These are phyloP conservation scores for Microdochium paspali DNA, from an alignment of 2,329 filamentous ascomycete genomes.

Conservation along the genomic window DNA sequence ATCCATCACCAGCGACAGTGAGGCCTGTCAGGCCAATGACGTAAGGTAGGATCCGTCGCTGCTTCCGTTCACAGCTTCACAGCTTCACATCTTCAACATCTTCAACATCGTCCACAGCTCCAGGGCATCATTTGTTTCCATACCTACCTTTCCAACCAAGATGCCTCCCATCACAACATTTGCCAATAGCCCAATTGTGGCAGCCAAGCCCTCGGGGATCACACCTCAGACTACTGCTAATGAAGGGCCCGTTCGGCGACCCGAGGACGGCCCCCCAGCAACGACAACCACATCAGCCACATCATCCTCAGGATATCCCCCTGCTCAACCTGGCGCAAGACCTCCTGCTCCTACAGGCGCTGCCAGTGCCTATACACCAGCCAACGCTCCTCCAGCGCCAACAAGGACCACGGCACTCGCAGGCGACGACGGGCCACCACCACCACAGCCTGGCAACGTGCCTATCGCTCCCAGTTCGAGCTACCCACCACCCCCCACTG, in stretches of 20 bases:
- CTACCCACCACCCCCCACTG: not conserved
- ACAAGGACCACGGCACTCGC: constrained; percentile 20
- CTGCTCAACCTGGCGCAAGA: constrained; percentile 36
- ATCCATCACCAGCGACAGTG: not conserved
- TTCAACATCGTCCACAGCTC: no score
- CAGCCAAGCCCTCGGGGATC: constrained; percentile 39
- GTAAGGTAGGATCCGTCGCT: not conserved
- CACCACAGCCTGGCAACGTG: constrained; percentile 48
- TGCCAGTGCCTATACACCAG: constrained; percentile 20
- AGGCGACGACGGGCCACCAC: constrained; percentile 30
- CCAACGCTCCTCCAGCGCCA: constrained; percentile 35
- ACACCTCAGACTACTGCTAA: constrained; percentile 34
- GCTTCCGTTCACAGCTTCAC: not conserved
- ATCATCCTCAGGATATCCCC: constrained; percentile 20
- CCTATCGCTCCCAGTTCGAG: constrained; percentile 29
- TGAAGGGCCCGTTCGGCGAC: constrained; percentile 10
- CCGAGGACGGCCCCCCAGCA: constrained; percentile 9
- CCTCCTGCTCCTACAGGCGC: constrained; percentile 34
- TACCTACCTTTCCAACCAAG: not conserved
- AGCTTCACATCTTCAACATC: no score
- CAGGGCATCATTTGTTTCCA: no score
- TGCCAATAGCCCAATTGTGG: constrained; percentile 48
- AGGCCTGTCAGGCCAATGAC: not conserved
- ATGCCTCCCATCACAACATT: constrained; percentile 19
- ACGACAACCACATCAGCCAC: constrained; percentile 20